Evolutionary conservation across 1,284 basidiomycete species (phyloP).

Genomic region (Ganoderma meredithae): DNA sequence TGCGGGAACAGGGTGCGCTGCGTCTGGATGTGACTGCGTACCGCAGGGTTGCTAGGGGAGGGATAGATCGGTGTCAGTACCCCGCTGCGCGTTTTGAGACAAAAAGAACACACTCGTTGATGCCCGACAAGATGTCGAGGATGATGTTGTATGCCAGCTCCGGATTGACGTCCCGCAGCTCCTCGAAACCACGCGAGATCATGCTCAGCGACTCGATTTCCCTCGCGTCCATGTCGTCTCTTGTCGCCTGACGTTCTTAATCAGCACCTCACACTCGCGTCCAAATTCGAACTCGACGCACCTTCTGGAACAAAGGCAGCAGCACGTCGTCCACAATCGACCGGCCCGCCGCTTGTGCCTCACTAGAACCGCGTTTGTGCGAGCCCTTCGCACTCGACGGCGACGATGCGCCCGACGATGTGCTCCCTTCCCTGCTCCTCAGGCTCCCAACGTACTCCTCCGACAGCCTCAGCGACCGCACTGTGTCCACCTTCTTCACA

Average conservation of each 20-base stretch:
- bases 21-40: conserved; percentile 82
- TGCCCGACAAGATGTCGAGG: conserved; percentile 88
- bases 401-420: conserved; percentile 53
- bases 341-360: conserved; percentile 71
- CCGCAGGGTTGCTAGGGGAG: conserved; percentile 65
- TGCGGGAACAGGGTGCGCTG: conserved; percentile 77
- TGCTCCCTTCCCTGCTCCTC: conserved; percentile 58
- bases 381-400: conserved; percentile 46
- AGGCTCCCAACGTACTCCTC: conserved; percentile 82
- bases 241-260: conserved; percentile 62
- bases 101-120: conserved; percentile 78
- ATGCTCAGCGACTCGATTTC: conserved; percentile 91
- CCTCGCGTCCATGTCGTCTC: conserved; percentile 85
- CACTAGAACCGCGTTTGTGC: conserved; percentile 57
- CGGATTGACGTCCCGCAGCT: conserved; percentile 83
- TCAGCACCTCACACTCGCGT: conserved; percentile 26
- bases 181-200: conserved; percentile 88
- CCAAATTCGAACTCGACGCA: conserved; percentile 44
- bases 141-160: conserved; percentile 87
- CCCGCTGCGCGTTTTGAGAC: background rate
- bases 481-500: conserved; percentile 88
- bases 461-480: conserved; percentile 80
- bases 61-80: conserved; percentile 26
- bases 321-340: conserved; percentile 84
- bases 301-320: conserved; percentile 77